Evolutionary conservation across 2,329 filamentous ascomycete genomes (phyloP).

Genomic region (Mariannaea elegans): DNA sequence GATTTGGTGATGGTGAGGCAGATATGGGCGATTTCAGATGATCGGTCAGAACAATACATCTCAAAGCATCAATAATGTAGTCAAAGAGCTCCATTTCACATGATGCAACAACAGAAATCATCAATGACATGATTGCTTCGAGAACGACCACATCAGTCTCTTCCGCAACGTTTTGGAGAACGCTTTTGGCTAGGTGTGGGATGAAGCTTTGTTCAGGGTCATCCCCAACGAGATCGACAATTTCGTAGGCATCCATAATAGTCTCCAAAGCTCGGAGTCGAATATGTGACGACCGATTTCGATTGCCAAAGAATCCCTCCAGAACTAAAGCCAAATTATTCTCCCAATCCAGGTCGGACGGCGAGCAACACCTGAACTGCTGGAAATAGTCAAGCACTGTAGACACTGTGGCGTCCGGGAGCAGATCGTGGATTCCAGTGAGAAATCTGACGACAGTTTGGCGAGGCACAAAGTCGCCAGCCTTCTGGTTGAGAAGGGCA

Average conservation of each 20-base stretch:
- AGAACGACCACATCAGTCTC: conserved; percentile 74
- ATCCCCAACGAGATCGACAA: conserved; percentile 66
- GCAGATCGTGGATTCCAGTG: conserved; percentile 65
- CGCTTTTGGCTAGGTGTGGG: conserved; percentile 65
- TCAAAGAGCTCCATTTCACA: conserved; percentile 68
- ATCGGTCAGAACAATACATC: conserved; percentile 59
- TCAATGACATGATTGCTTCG: conserved; percentile 70
- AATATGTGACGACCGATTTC: conserved; percentile 66
- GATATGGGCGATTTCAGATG: conserved; percentile 53
- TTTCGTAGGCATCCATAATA: conserved; percentile 67
- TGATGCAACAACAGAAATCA: conserved; percentile 70
- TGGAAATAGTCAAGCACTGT: conserved; percentile 74
- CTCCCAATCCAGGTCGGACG: conserved; percentile 75
- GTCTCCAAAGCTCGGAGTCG: conserved; percentile 69
- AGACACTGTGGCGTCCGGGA: conserved; percentile 71
- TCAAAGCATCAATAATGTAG: conserved; percentile 63
- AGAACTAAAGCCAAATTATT: conserved; percentile 69
- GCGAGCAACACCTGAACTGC: conserved; percentile 75
- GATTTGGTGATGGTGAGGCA: conserved; percentile 40
- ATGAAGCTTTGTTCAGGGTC: conserved; percentile 67
- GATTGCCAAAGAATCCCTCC: conserved; percentile 70
- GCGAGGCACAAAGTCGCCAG: conserved; percentile 67
- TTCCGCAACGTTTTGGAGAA: conserved; percentile 67
- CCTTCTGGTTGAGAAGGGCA: conserved; percentile 53
- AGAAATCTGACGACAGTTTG: conserved; percentile 75